A percentile compares a stretch with the other conserved stretches of the same genome.
phyloP scores from a whole-genome alignment of 2,329 filamentous ascomycete genomes.

The Magnaporthiopsis poae region DNA sequence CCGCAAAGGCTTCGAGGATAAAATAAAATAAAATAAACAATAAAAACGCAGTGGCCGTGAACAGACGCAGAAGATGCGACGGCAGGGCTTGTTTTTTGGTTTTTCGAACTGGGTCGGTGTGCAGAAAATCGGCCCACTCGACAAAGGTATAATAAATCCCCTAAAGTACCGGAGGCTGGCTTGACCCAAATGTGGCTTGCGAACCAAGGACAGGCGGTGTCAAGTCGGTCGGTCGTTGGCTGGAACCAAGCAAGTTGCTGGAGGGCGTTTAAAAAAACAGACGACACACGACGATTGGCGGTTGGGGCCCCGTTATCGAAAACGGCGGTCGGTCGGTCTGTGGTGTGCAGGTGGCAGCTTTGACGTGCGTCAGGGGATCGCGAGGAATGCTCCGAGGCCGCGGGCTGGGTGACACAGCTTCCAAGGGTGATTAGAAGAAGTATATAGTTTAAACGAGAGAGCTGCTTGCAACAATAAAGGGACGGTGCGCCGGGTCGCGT shows the following conservation, averaged over 20 bases:
- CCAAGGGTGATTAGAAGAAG: constrained; percentile 6
- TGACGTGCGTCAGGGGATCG: too few relatives aligned
- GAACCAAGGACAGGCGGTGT: not conserved
- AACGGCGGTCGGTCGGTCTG: not conserved
- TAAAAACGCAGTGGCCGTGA: not conserved
- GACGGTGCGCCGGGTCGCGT: not conserved
- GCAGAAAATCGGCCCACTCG: not conserved
- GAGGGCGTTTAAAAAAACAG: not conserved
- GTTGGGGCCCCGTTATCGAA: not conserved
- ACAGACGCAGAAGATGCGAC: not conserved
- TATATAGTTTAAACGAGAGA: constrained; percentile 4
- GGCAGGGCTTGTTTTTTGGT: not conserved
- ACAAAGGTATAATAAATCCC: not conserved
- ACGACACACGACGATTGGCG: not conserved
- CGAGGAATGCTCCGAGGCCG: not conserved
- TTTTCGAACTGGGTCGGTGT: not conserved
- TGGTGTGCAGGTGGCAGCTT: not conserved
- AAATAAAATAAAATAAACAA: not conserved
- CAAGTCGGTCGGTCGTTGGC: not conserved
- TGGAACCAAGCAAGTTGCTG: not conserved
- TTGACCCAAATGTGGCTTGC: not conserved
- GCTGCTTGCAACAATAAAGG: not conserved
- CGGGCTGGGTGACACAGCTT: not conserved
- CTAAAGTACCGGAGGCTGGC: not conserved
- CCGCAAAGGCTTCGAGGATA: not conserved